Evolutionary conservation across 805 yeast species (phyloP), one percentile per base, ranked within the genome.

Genomic region (Jamesozyma rosinii): DNA sequence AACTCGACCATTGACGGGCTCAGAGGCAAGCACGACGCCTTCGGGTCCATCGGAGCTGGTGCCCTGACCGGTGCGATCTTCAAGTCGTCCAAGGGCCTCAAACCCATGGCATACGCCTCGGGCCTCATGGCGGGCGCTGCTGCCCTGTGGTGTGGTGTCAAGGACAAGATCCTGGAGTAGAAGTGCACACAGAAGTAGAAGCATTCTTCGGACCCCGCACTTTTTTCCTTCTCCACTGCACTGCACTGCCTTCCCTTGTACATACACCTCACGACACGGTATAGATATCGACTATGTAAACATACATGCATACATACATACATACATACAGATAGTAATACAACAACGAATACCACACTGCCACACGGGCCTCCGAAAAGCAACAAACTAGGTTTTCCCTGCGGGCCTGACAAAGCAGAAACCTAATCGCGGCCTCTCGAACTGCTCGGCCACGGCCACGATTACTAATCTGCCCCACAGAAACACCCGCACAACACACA

Each of bases 41-140:
- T 68, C 41, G 90, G 90, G 66, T 83, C 96, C 10, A 63, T 92
- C 35, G 83, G 74, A 15, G 84, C 97, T 1, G 98, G 98, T 57
- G 94, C 89, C 19, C 56, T 90, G 43, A 77, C 96, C 2, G 98
- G 98, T 55, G 96, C 95, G 1, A 53, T 92, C 27, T 92, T 86
- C 72, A 83, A 83, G 64, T 79, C 89, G 50, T 77, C 90, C 39
- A 79, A 80, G 48, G 98, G 98, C 35, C 46, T 81, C 40, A 83
- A 76, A 64, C 95, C 95, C 46, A 83, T 87, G 90, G 88, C 83
- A 21, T 80, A 84, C 57, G 78, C 95, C 24, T 76, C 95, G 20
- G 92, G 76, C 36, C 62, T 89, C 59, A 81, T 80, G 79, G 85
- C 95, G n/a, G 76, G 78, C 50, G 95, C 83, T 48, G 95, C 97